Evolutionary conservation across 2,329 filamentous ascomycete species (phyloP), one percentile per base, ranked within the genome.

Genomic region (Tothia fuscella): DNA sequence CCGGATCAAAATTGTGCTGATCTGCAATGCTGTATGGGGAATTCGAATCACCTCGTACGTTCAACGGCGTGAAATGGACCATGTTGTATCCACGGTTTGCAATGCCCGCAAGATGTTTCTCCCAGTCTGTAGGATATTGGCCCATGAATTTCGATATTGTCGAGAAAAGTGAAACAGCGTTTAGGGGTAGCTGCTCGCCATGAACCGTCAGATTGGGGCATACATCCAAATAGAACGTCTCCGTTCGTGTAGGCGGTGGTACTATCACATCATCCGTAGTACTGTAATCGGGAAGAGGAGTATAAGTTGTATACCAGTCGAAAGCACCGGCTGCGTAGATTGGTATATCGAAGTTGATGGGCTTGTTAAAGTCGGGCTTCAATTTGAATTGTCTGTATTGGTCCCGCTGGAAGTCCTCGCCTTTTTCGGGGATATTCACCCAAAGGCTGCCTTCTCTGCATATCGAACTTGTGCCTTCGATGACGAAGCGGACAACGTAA

Each of bases 131-230:
- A 0, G 89, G 86, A 56, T 91, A 94, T 55, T 80, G 79, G 48
- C 91, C 91, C 85, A 98, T 93, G 65, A 95, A 95, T 64, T 98
- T 98, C 57, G 89, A 95, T 48, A 98, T 84, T 43, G 89, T 73
- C 9, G 91, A 96, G 64, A 95, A 93, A 50, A 95, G 74, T 12
- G 86, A 93, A 38, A 98, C 69, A 1, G 89, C 85, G 50, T 91
- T 79, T 51, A 96, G 70, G 1, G 91, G 88, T 51, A 98, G 64
- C 7, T 77, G 74, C 35, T 76, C 68, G 42, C 80, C 78, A 42
- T 85, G 80, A 44, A 96, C 72, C 9, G 71, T 76, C 50, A 98
- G 70, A 22, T 73, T 74, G 1, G 93, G 91, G 14, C 83, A 82
- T 29, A 98, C 85, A 72, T 96, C 88, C 57, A 98, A 85, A 66